Base-by-base conservation (phyloP, 495 filamentous ascomycete species). In the Amniculicola lignicola region DNA sequence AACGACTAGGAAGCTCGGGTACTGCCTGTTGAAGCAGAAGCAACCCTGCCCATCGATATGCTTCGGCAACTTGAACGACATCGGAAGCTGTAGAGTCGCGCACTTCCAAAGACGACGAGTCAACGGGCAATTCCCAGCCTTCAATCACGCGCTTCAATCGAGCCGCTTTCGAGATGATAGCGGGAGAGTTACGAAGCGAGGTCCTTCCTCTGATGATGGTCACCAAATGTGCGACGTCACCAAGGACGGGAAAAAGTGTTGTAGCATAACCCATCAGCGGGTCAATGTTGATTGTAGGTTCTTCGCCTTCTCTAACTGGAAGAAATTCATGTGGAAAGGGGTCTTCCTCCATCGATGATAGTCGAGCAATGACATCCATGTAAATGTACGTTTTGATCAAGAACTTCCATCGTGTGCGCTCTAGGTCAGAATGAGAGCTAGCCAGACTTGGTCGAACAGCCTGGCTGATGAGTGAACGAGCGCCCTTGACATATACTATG, bases 351-450 rank as follows among this genome's bases (percentile, higher is more conserved):
- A 40, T 40, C 7, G 7, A 40, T 12, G 37, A 9, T 10, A 90
- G 69, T 12, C 85, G 80, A 15, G 86, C 82, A 54, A 90, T 83
- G 28, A 90, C 86, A 69, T 90, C 86, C 81, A 89, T 87, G 60
- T 89, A 90, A n/a, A 89, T 74, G 80, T 81, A 89, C 6, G 84
- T 84, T 66, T 86, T 89, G 66, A 83, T 84, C 28, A 90, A 69
- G 62, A 89, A 89, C 29, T 77, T 78, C 41, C 89, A 69, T 10
- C 84, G 69, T 31, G 75, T 69, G 14, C 81, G 66, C 21, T 85
- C 79, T n/a, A n/a, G n/a, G n/a, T n/a, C n/a, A n/a, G n/a, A n/a
- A 15, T 77, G 65, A 9, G 53, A 45, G 52, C 51, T 70, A 25
- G 22, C 57, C 54, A 19, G 55, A 70, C 67, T 37, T 68, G 74